Evolutionary conservation across 208 protist species (phyloP).

Genomic region (Phytomonas sp.): DNA sequence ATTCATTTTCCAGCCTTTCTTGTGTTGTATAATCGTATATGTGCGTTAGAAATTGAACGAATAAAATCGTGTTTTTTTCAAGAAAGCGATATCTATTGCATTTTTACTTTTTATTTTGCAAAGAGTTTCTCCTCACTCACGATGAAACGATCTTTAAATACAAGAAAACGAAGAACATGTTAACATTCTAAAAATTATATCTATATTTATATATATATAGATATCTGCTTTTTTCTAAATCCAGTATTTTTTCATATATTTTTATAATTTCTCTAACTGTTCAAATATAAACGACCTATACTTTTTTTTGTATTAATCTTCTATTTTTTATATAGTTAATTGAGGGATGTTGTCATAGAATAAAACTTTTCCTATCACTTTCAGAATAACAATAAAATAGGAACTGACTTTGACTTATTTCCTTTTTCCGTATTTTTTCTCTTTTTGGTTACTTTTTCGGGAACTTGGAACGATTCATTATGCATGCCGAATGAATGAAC

Average conservation of each 20-base stretch:
- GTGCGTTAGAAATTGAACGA: neutral
- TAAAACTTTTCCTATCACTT: neutral
- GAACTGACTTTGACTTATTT: neutral
- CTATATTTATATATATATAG: neutral
- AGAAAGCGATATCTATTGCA: no score
- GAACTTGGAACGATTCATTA: neutral
- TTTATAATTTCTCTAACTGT: neutral
- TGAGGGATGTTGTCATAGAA: neutral
- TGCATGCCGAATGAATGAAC: neutral
- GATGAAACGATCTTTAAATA: neutral
- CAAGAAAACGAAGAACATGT: neutral
- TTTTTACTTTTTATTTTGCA: conserved; percentile 6
- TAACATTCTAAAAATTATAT: neutral
- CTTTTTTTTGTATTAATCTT: neutral
- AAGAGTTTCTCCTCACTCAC: neutral
- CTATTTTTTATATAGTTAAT: neutral
- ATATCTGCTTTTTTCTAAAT: neutral
- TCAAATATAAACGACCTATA: neutral
- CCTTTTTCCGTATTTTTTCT: neutral
- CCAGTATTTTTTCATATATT: neutral
- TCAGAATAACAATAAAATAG: neutral
- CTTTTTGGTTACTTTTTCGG: neutral
- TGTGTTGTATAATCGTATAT: neutral
- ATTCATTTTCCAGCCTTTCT: neutral
- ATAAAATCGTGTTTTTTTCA: neutral